Percentiles rank a stretch among this genome's conserved stretches.
phyloP scores from a whole-genome alignment of 164 flowering plant species.

The Umbellularia californica region DNA sequence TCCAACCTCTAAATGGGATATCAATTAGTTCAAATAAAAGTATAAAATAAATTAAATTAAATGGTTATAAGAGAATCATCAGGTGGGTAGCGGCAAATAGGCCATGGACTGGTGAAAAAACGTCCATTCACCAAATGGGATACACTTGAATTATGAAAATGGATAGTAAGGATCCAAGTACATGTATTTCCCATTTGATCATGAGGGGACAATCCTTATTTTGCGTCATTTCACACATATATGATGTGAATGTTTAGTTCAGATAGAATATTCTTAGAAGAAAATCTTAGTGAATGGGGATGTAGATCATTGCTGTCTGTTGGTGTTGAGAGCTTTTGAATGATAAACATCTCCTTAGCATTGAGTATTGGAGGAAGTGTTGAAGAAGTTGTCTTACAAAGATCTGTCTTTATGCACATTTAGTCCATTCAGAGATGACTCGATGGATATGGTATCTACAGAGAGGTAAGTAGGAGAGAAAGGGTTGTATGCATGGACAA shows the following conservation, averaged over 20 bases:
- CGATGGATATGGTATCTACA: not conserved
- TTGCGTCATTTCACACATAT: not conserved
- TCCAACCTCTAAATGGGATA: not conserved
- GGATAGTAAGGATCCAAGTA: no score
- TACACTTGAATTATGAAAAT: no score
- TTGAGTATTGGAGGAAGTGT: constrained; percentile 45
- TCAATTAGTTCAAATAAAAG: not conserved
- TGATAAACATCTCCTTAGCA: constrained; percentile 36
- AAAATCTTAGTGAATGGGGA: not conserved
- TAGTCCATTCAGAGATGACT: not conserved
- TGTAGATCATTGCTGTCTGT: constrained; percentile 17
- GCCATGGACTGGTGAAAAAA: no score
- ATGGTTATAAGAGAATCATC: no score
- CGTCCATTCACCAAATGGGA: not conserved
- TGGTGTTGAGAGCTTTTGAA: constrained; percentile 8
- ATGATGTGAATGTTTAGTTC: not conserved
- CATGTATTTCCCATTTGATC: no score
- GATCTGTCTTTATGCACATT: constrained; percentile 3
- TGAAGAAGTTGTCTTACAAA: constrained; percentile 20
- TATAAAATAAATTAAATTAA: not conserved
- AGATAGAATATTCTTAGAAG: no score
- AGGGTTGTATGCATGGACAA: not conserved
- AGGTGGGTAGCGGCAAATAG: no score
- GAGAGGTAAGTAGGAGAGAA: constrained; percentile 6
- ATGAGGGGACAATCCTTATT: not conserved